These are phyloP conservation scores for Tulasnella sp. DNA, from an alignment of 768 basidiomycete species.

Conservation along the genomic window DNA sequence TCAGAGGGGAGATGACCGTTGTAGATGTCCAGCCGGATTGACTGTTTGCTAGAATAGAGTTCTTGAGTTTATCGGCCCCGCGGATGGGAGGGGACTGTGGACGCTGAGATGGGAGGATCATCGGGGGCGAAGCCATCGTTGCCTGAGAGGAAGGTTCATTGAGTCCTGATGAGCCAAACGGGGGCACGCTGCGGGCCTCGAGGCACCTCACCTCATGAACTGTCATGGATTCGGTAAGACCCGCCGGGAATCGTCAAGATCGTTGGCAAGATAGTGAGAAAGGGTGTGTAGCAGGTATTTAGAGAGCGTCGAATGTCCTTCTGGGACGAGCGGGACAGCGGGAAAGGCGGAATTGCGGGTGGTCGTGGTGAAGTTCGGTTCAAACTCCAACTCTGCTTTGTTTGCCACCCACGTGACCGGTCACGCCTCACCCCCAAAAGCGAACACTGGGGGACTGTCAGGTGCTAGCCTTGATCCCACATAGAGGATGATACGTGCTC, in stretches of 20 bases:
- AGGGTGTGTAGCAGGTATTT: not conserved
- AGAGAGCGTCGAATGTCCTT: not conserved
- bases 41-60: slow-evolving; percentile 6
- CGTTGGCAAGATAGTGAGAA: not conserved
- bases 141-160: not conserved
- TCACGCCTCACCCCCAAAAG: not conserved
- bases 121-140: not conserved
- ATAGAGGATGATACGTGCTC: too few relatives aligned
- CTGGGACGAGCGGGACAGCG: not conserved
- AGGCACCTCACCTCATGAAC: not conserved
- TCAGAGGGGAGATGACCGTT: not conserved
- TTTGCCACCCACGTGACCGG: not conserved
- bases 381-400: not conserved
- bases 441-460: not conserved
- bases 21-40: slow-evolving; percentile 3
- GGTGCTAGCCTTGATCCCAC: too few relatives aligned
- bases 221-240: not conserved
- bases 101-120: not conserved
- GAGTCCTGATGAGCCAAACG: not conserved
- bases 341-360: not conserved
- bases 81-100: not conserved
- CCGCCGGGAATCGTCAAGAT: not conserved
- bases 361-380: not conserved
- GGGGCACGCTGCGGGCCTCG: not conserved
- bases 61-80: not conserved